phyloP scores from a whole-genome alignment of 1,139 yeast species.

The Candida freyschussii region DNA sequence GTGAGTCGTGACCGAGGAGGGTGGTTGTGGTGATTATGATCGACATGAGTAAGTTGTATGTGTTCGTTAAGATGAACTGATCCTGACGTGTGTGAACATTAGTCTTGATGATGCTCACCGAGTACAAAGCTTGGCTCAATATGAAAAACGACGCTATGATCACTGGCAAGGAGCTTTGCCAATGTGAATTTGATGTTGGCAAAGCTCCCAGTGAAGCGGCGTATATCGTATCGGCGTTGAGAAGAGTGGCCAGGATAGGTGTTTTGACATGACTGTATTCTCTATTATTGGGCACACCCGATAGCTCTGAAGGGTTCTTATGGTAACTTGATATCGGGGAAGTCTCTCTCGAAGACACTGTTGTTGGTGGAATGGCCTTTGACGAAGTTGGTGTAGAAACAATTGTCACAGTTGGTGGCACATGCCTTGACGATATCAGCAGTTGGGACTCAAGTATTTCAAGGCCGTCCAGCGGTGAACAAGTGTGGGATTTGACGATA shows the following conservation, averaged over 20 bases:
- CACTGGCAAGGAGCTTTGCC: conserved; percentile 7
- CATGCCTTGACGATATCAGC: conserved; percentile 9
- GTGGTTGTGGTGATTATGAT: conserved; percentile 1
- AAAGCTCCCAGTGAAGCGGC: conserved; percentile 6
- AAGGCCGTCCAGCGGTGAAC: conserved; percentile 5
- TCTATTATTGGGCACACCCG: conserved; percentile 2
- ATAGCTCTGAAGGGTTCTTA: too few species aligned
- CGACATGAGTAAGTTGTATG: conserved; percentile 4
- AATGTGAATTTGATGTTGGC: neutral
- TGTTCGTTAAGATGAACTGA: conserved; percentile 2
- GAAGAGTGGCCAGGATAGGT: conserved; percentile 18
- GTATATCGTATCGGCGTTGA: conserved; percentile 9
- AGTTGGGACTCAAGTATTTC: conserved; percentile 11
- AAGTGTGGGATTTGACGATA: conserved; percentile 10
- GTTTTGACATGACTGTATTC: conserved; percentile 12
- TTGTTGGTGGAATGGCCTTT: conserved; percentile 17
- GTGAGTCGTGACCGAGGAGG: neutral
- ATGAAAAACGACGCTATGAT: conserved; percentile 9
- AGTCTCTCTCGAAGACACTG: too few species aligned
- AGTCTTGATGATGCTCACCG: conserved; percentile 17
- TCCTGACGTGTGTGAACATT: conserved; percentile 15
- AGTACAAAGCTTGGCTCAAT: conserved; percentile 15
- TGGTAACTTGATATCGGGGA: too few species aligned
- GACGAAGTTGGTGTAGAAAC: conserved; percentile 8
- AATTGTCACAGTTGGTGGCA: conserved; percentile 6